phyloP scores from a whole-genome alignment of 495 filamentous ascomycete species.

The Aeminium ludgeri region DNA sequence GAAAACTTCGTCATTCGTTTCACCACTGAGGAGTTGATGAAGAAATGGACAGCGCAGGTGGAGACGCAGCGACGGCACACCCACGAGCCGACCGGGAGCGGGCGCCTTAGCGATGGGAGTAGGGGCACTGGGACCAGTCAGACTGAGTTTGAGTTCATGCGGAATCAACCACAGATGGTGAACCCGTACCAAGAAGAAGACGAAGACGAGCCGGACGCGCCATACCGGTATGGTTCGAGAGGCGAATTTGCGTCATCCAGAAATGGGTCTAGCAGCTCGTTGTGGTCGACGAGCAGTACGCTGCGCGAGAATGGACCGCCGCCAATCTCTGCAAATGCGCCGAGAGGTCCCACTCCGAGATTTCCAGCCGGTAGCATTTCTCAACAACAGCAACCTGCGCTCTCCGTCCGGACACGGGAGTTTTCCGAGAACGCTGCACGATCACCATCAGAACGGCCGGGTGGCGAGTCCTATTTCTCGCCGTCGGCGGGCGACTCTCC shows the following conservation, averaged over 20 bases:
- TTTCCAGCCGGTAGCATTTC: no score
- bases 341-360: no score
- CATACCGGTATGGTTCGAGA: no score
- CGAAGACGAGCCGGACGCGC: slow-evolving; percentile 46
- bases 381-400: no score
- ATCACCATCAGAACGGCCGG: slow-evolving; percentile 33
- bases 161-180: slow-evolving; percentile 41
- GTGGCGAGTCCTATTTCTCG: slow-evolving; percentile 73
- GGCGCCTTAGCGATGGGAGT: slow-evolving; percentile 34
- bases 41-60: slow-evolving; percentile 61
- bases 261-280: no score
- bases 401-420: no score
- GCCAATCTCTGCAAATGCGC: no score
- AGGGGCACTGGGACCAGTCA: slow-evolving; percentile 40
- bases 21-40: slow-evolving; percentile 75
- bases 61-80: slow-evolving; percentile 31
- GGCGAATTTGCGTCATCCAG: no score
- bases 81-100: slow-evolving; percentile 17
- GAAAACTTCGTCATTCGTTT: slow-evolving; percentile 95
- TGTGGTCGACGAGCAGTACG: no score
- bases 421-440: no score
- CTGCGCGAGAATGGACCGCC: no score
- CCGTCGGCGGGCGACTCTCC: slow-evolving; percentile 74
- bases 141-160: slow-evolving; percentile 70
- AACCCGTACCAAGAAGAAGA: slow-evolving; percentile 65